Evolutionary conservation across 768 basidiomycete species (phyloP), one percentile per base, ranked within the genome.

Genomic region (Dentipellis sp.): DNA sequence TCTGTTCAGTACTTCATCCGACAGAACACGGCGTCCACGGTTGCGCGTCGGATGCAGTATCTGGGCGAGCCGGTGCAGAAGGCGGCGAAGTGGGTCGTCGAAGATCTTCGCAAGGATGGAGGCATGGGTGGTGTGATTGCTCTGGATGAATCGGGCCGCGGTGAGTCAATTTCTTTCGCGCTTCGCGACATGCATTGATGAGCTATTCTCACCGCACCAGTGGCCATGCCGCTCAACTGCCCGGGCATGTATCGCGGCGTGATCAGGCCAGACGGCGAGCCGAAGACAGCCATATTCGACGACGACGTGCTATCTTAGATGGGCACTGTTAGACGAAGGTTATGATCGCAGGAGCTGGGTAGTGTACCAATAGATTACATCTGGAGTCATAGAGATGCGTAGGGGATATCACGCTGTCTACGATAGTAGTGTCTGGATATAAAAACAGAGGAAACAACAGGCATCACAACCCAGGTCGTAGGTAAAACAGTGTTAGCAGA

Each of bases 191-290:
- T 29, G 16, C 22, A 42, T 12, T 10, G 29, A 39, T 51, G 46
- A 29, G 6, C 40, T 57, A 9, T 47, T 52, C 17, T 34, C 10
- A 51, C 8, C 17, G 29, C 29, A 29, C 29, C 35, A 89, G 88
- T 91, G 46, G 73, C 86, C 1, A 79, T 87, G 72, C 80, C 86
- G 6, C 66, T 91, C 59, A 91, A 91, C 66, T 87, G 82, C 62
- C 72, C 77, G 17, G 87, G 90, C 8, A 92, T 92, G 90, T 91
- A 90, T 65, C 78, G 90, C 29, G 90, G 90, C 6, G 74, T 90
- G 14, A 81, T 91, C 36, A 72, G 76, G 46, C 72, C 75, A 59
- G 86, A 91, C 57, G 90, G 88, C 10, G 66, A 82, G 8, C 76
- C 87, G 0, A 79, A 79, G 68, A 87, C 84, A 0, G 90, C 88